Conservation (phyloP, 1,139 yeast species). For the Zygoascus hellenicus region DNA sequence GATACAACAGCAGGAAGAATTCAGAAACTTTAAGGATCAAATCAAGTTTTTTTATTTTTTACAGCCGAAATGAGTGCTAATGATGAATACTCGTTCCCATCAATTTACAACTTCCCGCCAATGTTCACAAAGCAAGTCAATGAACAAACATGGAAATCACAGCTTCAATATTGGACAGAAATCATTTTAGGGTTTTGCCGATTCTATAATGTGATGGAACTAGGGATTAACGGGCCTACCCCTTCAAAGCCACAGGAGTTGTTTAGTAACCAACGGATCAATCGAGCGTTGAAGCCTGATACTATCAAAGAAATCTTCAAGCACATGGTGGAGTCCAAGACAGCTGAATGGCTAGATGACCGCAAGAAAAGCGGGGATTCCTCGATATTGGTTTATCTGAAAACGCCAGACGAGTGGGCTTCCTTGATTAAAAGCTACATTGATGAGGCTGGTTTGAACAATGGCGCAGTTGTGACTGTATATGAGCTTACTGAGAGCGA, state of each 20-base stretch:
- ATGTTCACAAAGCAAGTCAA: conserved; percentile 88
- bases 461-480: conserved; percentile 69
- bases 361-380: conserved; percentile 9
- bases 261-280: conserved; percentile 47
- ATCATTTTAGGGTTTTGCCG: conserved; percentile 56
- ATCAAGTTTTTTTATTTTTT: too few species aligned
- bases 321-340: conserved; percentile 49
- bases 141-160: conserved; percentile 68
- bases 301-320: conserved; percentile 52
- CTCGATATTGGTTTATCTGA: conserved; percentile 56
- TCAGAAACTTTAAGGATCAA: too few species aligned
- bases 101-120: conserved; percentile 85
- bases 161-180: conserved; percentile 54
- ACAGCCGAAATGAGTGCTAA: too few species aligned
- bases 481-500: conserved; percentile 74
- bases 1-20: too few species aligned
- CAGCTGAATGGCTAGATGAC: conserved; percentile 43
- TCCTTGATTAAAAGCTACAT: conserved; percentile 54
- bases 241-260: conserved; percentile 22
- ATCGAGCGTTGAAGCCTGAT: conserved; percentile 50
- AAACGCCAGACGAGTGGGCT: conserved; percentile 73
- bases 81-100: conserved; percentile 45
- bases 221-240: conserved; percentile 11
- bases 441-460: conserved; percentile 64
- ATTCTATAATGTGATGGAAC: conserved; percentile 45